These are phyloP conservation scores for Dioszegia hungarica DNA, from an alignment of 768 basidiomycete species.

Conservation along the genomic window DNA sequence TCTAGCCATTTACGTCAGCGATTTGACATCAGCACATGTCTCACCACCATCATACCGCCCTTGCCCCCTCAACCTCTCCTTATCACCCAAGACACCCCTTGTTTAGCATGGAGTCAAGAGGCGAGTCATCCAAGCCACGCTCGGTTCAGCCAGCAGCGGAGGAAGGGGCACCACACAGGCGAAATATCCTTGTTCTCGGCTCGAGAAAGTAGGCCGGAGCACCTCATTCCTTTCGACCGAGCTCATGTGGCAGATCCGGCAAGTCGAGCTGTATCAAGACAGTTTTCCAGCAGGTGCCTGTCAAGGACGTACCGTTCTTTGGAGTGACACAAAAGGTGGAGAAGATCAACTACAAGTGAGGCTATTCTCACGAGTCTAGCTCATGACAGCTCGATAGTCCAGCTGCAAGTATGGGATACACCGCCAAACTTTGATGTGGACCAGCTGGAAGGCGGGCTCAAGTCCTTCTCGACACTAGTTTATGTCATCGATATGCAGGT, in stretches of 20 bases:
- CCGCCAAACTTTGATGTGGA: conserved; percentile 79
- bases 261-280: conserved; percentile 89
- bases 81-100: background rate
- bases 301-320: conserved; percentile 83
- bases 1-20: too few species aligned
- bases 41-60: too few species aligned
- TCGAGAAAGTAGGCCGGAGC: conserved; percentile 44
- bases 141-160: background rate
- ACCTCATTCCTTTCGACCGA: background rate
- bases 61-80: conserved; percentile 56
- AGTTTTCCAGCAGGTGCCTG: conserved; percentile 75
- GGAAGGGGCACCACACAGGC: conserved; percentile 17
- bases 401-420: conserved; percentile 92
- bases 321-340: conserved; percentile 75
- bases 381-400: conserved; percentile 70
- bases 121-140: conserved; percentile 31
- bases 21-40: too few species aligned
- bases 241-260: conserved; percentile 61
- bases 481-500: conserved; percentile 96
- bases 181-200: conserved; percentile 44
- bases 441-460: conserved; percentile 63
- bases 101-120: background rate
- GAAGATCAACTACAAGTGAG: conserved; percentile 76
- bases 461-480: conserved; percentile 75
- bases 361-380: conserved; percentile 9